Conservation (phyloP, 768 basidiomycete genomes). For the Lyophyllum decastes region DNA sequence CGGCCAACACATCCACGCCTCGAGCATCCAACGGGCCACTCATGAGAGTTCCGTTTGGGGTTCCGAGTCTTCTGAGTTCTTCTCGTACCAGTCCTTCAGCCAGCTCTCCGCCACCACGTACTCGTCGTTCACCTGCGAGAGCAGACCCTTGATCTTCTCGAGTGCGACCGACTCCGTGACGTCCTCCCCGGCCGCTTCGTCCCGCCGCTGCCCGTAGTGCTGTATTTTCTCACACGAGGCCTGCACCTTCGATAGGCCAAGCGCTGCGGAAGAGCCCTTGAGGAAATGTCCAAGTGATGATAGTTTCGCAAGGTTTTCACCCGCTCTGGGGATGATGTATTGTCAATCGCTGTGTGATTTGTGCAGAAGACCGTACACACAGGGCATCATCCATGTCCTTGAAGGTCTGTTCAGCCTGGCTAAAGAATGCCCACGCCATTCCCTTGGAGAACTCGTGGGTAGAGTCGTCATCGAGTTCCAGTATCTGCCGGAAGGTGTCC, state of each 20-base stretch:
- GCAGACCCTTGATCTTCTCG: constrained; percentile 52
- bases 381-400: constrained; percentile 73
- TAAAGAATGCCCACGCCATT: constrained; percentile 82
- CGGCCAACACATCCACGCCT: neutral
- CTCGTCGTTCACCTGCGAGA: constrained; percentile 64
- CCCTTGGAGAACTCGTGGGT: constrained; percentile 69
- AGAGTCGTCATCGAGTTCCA: constrained; percentile 85
- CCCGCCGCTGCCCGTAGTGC: constrained; percentile 72
- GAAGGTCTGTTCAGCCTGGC: constrained; percentile 79
- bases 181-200: constrained; percentile 49
- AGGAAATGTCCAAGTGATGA: constrained; percentile 89
- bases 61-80: constrained; percentile 11
- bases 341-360: neutral
- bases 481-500: constrained; percentile 82
- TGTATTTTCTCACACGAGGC: constrained; percentile 90
- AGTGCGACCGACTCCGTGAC: constrained; percentile 54
- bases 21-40: neutral
- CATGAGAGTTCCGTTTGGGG: neutral
- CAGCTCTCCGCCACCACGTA: constrained; percentile 69
- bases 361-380: constrained; percentile 49
- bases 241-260: constrained; percentile 84
- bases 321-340: constrained; percentile 36
- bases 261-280: constrained; percentile 94
- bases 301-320: constrained; percentile 63
- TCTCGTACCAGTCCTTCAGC: constrained; percentile 52